phyloP scores from a whole-genome alignment of 345 rosid genomes.

The Sisymbrium irio region DNA sequence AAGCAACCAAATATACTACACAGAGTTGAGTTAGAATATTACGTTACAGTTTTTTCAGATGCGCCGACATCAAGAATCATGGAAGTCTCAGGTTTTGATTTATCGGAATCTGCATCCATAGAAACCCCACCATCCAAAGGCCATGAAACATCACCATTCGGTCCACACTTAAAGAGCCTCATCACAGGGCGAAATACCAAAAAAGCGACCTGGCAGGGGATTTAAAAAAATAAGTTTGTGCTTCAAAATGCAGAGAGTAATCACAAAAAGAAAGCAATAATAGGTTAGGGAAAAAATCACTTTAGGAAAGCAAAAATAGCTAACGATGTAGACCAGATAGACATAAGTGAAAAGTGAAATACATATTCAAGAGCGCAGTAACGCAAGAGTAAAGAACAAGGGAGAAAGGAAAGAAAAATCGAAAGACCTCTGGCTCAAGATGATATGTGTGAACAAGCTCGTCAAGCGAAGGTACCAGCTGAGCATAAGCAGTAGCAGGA shows the following conservation, averaged over 20 bases:
- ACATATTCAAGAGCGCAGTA: constrained; percentile 6
- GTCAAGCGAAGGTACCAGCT: constrained; percentile 76
- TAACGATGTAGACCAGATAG: constrained; percentile 9
- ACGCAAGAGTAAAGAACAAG: constrained; percentile 15
- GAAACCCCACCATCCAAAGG: constrained; percentile 67
- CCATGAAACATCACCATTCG: constrained; percentile 73
- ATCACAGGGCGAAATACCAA: constrained; percentile 93
- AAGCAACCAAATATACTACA: constrained; percentile 17
- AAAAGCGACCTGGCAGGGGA: constrained; percentile 74
- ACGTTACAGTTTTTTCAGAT: constrained; percentile 59
- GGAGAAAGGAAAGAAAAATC: constrained; percentile 21
- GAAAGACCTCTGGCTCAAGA: constrained; percentile 90
- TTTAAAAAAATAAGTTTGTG: constrained; percentile 20
- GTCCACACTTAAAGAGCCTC: constrained; percentile 87
- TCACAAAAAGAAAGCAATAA: neutral
- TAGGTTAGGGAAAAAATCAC: neutral
- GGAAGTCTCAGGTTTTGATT: constrained; percentile 44
- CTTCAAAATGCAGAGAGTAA: constrained; percentile 2
- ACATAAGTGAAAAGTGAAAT: constrained; percentile 7
- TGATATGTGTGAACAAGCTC: constrained; percentile 89
- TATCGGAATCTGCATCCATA: constrained; percentile 32
- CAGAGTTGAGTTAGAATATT: constrained; percentile 23
- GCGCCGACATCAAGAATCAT: constrained; percentile 68
- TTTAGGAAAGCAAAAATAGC: neutral
- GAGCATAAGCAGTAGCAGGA: constrained; percentile 75